phyloP scores from a whole-genome alignment of 768 basidiomycete genomes.

The Tephrocybe sp. region DNA sequence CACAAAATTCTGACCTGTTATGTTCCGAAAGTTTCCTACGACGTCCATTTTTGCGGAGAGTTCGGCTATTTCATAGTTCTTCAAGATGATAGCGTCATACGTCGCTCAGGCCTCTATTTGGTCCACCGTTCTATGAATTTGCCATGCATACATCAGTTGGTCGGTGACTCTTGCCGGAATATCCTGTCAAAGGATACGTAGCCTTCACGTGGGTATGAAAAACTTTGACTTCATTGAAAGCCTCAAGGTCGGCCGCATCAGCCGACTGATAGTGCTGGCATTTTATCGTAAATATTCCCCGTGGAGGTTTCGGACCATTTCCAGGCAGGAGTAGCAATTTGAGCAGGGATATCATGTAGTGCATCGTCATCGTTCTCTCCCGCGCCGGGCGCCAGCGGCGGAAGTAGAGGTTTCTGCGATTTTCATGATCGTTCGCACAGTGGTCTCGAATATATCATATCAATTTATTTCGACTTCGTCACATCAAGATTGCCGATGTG shows the following conservation, averaged over 20 bases:
- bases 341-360: too few relatives aligned
- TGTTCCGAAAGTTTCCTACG: conserved; percentile 12
- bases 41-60: conserved; percentile 13
- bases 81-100: background rate
- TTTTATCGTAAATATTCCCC: conserved; percentile 1
- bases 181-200: conserved; percentile 19
- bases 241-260: conserved; percentile 18
- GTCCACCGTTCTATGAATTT: background rate
- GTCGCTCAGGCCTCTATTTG: conserved; percentile 3
- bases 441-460: too few relatives aligned
- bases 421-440: background rate
- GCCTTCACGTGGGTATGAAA: conserved; percentile 9
- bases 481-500: conserved; percentile 4
- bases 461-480: background rate
- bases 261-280: conserved; percentile 17
- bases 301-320: conserved; percentile 5
- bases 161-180: background rate
- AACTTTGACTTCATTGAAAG: background rate
- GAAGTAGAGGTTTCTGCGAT: background rate
- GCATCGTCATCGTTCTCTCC: too few relatives aligned
- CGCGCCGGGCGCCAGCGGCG: background rate
- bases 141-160: conserved; percentile 12
- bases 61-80: conserved; percentile 13
- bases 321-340: background rate
- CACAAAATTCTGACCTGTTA: conserved; percentile 1